A percentile compares a stretch with the other conserved stretches of the same genome.
These are phyloP conservation scores for Apiotrichum brassicae DNA, from an alignment of 1,284 basidiomycete genomes.

Conservation along the genomic window DNA sequence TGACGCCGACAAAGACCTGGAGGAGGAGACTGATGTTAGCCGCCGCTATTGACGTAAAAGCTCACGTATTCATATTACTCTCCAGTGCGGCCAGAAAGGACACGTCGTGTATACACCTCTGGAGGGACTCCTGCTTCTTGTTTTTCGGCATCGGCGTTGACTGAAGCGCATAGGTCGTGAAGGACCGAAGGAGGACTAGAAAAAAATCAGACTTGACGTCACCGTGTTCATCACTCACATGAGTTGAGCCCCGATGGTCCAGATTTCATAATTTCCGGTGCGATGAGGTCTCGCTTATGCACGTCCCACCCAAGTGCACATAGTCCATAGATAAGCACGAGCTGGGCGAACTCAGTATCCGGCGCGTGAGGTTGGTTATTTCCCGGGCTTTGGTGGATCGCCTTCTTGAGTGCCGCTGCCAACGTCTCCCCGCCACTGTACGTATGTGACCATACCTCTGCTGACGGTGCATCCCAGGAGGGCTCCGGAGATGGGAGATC, in stretches of 20 bases:
- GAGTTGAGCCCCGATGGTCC: not conserved
- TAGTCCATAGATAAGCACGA: conserved; percentile 4
- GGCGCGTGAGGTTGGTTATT: not conserved
- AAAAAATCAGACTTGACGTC: no score
- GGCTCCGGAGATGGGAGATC: conserved; percentile 5
- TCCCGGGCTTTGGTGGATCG: not conserved
- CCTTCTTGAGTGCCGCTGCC: conserved; percentile 2
- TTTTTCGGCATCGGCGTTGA: not conserved
- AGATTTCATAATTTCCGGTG: conserved; percentile 1
- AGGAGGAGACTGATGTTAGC: not conserved
- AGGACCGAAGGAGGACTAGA: not conserved
- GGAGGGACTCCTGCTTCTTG: conserved; percentile 1
- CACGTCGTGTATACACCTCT: not conserved
- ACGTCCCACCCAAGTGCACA: conserved; percentile 9
- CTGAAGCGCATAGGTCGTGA: not conserved
- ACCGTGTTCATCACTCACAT: not conserved
- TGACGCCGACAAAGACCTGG: conserved; percentile 6
- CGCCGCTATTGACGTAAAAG: not conserved
- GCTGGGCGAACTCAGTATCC: conserved; percentile 6
- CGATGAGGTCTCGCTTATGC: conserved; percentile 6
- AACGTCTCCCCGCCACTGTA: conserved; percentile 5
- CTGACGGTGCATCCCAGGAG: conserved; percentile 6
- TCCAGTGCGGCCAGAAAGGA: conserved; percentile 1
- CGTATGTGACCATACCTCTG: not conserved
- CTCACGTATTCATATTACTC: conserved; percentile 1